phyloP scores from a whole-genome alignment of 2,329 filamentous ascomycete species.

The Nannizzia gypsea region DNA sequence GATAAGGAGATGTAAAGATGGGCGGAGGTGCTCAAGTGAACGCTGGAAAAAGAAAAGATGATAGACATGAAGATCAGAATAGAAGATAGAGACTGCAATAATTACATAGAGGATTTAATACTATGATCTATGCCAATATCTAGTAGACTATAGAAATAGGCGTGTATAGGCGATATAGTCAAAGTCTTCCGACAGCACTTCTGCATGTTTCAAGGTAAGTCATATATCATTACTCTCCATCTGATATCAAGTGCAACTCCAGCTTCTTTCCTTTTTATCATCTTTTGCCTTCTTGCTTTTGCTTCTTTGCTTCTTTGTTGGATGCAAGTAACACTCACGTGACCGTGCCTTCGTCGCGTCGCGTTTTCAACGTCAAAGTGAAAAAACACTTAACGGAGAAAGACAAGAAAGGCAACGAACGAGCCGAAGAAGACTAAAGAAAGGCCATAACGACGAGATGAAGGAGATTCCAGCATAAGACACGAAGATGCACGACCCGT shows the following conservation, averaged over 20 bases:
- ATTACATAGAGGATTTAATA: too few species aligned
- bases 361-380: not conserved
- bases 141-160: too few species aligned
- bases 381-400: not conserved
- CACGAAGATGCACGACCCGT: constrained; percentile 8
- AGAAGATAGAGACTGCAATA: too few species aligned
- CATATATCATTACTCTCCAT: not conserved
- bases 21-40: not conserved
- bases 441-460: not conserved
- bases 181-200: too few species aligned
- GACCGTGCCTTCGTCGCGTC: not conserved
- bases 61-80: not conserved
- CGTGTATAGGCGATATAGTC: too few species aligned
- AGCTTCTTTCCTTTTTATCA: not conserved
- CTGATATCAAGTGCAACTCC: not conserved
- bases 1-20: not conserved
- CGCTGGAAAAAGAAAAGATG: not conserved
- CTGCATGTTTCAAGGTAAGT: not conserved
- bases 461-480: not conserved
- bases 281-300: not conserved
- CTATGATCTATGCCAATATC: too few species aligned
- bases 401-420: not conserved
- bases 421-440: not conserved
- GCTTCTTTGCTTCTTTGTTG: not conserved
- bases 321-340: not conserved